Evolutionary conservation across 306 rosid genomes (phyloP), one percentile per base, ranked within the genome.

Genomic region (Chamaecrista fasciculata): DNA sequence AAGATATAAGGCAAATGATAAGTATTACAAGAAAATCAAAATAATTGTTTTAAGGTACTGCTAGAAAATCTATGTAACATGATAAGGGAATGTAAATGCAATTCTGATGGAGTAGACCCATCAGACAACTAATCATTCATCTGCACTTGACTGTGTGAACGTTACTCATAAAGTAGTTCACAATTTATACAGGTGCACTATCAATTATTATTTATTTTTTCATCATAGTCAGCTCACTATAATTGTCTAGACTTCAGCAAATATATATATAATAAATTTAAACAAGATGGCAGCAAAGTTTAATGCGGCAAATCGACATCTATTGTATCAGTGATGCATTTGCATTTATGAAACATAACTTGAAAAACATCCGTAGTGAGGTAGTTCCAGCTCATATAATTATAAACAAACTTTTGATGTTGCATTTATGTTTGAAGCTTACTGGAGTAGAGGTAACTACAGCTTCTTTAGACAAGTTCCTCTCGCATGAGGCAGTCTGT

Each of bases 401-500:
- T 16, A 52, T 6, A 7, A 61, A 23, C 11, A 19, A 70, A 70
- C 26, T 25, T 23, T 37, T 3, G 34, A 43, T 43, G 15, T 11
- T 3, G n/a, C 15, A 78, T 34, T 21, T 47, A 62, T n/a, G 52
- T 31, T 12, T 34, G 7, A 58, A 56, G 71, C 89, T 79, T 82
- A 88, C 85, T 7, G 66, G 37, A 82, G 67, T 61, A 53, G 78
- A 9, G 25, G 47, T 61, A 53, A 26, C 48, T 70, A 48, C 71
- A 53, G 47, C 74, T 71, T 82, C 83, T 26, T 68, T 31, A 55
- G 80, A 74, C 71, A 56, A 19, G 37, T 31, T 60, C 42, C 55
- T 67, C 20, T 70, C 77, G 11, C 33, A 44, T 21, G 74, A 76
- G 49, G 75, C 44, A 40, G 59, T 49, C 23, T 6, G 60, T 6